Conservation (phyloP, 2,329 filamentous ascomycete species). For the Trichophyton rubrum region DNA sequence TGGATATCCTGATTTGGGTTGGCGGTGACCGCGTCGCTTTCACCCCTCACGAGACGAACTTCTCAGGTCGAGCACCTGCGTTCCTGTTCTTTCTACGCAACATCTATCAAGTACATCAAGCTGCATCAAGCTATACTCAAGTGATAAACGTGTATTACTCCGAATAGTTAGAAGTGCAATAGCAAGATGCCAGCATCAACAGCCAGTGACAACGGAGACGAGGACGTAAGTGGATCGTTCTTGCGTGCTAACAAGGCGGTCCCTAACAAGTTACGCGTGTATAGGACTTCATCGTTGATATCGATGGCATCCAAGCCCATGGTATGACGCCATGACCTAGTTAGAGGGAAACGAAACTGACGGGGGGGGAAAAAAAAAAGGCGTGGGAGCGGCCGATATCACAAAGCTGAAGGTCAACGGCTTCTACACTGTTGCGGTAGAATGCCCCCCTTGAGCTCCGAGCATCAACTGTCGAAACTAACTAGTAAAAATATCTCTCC, state of each 20-base stretch:
- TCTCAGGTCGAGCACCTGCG: background rate
- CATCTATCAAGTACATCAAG: background rate
- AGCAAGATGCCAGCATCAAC: constrained; percentile 41
- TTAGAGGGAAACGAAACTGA: background rate
- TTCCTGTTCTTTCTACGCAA: background rate
- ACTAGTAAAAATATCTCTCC: background rate
- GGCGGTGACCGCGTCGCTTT: background rate
- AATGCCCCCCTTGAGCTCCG: constrained; percentile 7
- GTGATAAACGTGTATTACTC: background rate
- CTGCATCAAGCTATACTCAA: background rate
- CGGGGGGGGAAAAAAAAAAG: constrained; percentile 28
- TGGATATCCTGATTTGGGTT: background rate
- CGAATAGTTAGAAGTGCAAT: background rate
- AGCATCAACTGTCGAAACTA: background rate
- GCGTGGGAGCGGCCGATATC: constrained; percentile 54
- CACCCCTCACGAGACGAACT: background rate
- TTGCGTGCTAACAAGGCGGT: background rate
- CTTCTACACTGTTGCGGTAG: constrained; percentile 51
- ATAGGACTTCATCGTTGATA: constrained; percentile 50
- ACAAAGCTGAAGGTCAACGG: constrained; percentile 51
- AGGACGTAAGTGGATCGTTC: constrained; percentile 20
- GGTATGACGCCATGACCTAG: constrained; percentile 26
- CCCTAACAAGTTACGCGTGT: background rate
- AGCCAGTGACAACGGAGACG: constrained; percentile 39
- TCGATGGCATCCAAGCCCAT: constrained; percentile 54